Percentiles rank a stretch among this genome's conserved stretches.
Evolutionary conservation across 352 stramenopile species (phyloP).

Genomic region (Phytophthora megakarya): DNA sequence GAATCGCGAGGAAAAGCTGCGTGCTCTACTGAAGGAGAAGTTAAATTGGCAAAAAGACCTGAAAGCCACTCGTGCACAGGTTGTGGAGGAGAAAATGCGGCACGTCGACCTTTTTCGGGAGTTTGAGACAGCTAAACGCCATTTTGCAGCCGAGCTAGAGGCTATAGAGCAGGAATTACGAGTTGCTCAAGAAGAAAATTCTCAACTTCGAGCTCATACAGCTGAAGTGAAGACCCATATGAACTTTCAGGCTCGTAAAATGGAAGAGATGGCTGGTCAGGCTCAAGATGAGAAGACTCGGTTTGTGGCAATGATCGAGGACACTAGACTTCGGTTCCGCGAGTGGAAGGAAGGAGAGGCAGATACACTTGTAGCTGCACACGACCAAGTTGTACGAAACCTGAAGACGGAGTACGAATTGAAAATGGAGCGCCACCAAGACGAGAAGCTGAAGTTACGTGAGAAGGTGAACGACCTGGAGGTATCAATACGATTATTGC

Average conservation of each 20-base stretch:
- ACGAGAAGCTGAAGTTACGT: slow-evolving; percentile 76
- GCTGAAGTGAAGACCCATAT: slow-evolving; percentile 51
- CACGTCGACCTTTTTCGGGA: slow-evolving; percentile 68
- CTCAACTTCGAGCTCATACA: slow-evolving; percentile 39
- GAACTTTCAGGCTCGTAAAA: slow-evolving; percentile 44
- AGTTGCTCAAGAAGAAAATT: slow-evolving; percentile 51
- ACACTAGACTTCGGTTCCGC: slow-evolving; percentile 61
- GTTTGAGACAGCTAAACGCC: slow-evolving; percentile 55
- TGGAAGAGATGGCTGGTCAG: slow-evolving; percentile 56
- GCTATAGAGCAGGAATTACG: slow-evolving; percentile 37
- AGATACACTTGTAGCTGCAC: slow-evolving; percentile 34
- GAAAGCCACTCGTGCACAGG: slow-evolving; percentile 58
- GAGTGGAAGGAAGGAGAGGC: slow-evolving; percentile 72
- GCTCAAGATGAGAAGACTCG: slow-evolving; percentile 64
- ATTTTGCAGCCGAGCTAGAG: slow-evolving; percentile 46
- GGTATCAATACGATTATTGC: slow-evolving; percentile 62
- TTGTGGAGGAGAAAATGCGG: slow-evolving; percentile 76
- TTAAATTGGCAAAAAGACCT: slow-evolving; percentile 71
- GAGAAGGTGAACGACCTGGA: slow-evolving; percentile 80
- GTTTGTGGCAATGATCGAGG: slow-evolving; percentile 53
- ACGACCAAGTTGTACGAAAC: slow-evolving; percentile 54
- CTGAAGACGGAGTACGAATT: slow-evolving; percentile 69
- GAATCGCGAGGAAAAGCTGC: slow-evolving; percentile 70
- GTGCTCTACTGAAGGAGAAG: slow-evolving; percentile 67
- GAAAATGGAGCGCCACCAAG: slow-evolving; percentile 66